A percentile compares a stretch with the other conserved stretches of the same genome.
These are phyloP conservation scores for Podaxis mareebaensis DNA, from an alignment of 768 basidiomycete genomes.

Conservation along the genomic window DNA sequence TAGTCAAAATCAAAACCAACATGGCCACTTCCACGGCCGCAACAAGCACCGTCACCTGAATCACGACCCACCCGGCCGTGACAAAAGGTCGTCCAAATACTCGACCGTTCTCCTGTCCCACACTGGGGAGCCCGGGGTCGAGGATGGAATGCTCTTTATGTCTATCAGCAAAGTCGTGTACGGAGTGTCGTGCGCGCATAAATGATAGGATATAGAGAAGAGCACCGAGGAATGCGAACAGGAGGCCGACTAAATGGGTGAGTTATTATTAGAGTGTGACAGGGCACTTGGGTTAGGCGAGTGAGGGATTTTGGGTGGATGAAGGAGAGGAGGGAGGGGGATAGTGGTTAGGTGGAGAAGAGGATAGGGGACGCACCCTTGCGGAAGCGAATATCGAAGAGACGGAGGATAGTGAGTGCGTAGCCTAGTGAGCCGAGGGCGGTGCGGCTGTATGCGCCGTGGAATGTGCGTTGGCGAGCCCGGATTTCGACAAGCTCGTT, in stretches of 20 bases:
- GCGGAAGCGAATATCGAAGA: conserved; percentile 79
- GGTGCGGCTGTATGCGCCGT: conserved; percentile 78
- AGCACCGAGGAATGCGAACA: conserved; percentile 63
- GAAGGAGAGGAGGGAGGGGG: not conserved
- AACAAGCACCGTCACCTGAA: conserved; percentile 61
- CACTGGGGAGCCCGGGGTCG: conserved; percentile 45
- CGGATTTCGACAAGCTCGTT: conserved; percentile 72
- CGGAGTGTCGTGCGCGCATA: conserved; percentile 62
- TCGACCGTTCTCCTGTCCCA: conserved; percentile 60
- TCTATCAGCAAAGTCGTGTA: conserved; percentile 76
- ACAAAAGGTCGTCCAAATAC: conserved; percentile 77
- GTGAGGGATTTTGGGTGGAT: not conserved
- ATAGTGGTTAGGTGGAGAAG: not conserved
- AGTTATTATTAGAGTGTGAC: not conserved
- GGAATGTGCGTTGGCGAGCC: conserved; percentile 79
- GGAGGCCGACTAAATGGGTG: conserved; percentile 47
- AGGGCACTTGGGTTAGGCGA: not conserved
- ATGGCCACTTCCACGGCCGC: conserved; percentile 65
- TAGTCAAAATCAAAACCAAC: conserved; percentile 56
- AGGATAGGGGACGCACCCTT: conserved; percentile 48
- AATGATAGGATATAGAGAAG: conserved; percentile 60
- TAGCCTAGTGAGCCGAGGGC: conserved; percentile 76
- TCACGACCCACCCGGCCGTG: conserved; percentile 77
- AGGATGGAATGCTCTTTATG: conserved; percentile 36
- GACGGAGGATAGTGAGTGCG: conserved; percentile 68